These are phyloP conservation scores for Auricularia sp. DNA, from an alignment of 768 basidiomycete genomes.

Conservation along the genomic window DNA sequence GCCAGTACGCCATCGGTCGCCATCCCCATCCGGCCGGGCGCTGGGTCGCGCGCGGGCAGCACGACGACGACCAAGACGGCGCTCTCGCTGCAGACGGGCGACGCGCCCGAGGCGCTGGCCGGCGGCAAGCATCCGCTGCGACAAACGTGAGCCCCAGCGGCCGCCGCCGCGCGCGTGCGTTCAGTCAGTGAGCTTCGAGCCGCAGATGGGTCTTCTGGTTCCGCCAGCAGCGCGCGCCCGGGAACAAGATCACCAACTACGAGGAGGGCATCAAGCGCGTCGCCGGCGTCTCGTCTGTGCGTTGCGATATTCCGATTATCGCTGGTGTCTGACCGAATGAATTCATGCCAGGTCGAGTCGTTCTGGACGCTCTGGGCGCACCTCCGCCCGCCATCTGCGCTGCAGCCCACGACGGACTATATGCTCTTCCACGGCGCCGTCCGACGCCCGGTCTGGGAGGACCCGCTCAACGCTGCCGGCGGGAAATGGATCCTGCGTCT, in stretches of 20 bases:
- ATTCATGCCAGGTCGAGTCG: slow-evolving; percentile 63
- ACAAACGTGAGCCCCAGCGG: slow-evolving; percentile 6
- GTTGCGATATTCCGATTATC: slow-evolving; percentile 18
- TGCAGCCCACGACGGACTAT: slow-evolving; percentile 87
- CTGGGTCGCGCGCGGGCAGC: not conserved
- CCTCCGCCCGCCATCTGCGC: slow-evolving; percentile 70
- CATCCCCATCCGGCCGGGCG: not conserved
- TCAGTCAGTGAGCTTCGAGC: not conserved
- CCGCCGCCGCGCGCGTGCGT: not conserved
- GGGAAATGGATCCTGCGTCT: slow-evolving; percentile 96
- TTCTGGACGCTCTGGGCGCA: slow-evolving; percentile 95
- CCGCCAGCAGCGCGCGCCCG: slow-evolving; percentile 80
- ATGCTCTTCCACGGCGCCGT: slow-evolving; percentile 83
- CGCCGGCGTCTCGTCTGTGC: slow-evolving; percentile 76
- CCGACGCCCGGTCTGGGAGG: slow-evolving; percentile 91
- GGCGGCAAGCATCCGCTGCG: slow-evolving; percentile 8
- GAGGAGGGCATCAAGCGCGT: slow-evolving; percentile 94
- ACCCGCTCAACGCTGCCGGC: slow-evolving; percentile 75
- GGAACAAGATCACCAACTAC: slow-evolving; percentile 82
- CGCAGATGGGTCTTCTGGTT: slow-evolving; percentile 86
- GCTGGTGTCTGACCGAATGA: not conserved
- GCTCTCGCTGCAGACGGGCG: slow-evolving; percentile 1
- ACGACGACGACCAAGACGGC: not conserved
- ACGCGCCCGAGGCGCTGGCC: not conserved
- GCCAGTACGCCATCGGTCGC: not conserved